A percentile compares a stretch with the other conserved stretches of the same genome.
phyloP scores from a whole-genome alignment of 768 basidiomycete genomes.

The Mycena galericulata region DNA sequence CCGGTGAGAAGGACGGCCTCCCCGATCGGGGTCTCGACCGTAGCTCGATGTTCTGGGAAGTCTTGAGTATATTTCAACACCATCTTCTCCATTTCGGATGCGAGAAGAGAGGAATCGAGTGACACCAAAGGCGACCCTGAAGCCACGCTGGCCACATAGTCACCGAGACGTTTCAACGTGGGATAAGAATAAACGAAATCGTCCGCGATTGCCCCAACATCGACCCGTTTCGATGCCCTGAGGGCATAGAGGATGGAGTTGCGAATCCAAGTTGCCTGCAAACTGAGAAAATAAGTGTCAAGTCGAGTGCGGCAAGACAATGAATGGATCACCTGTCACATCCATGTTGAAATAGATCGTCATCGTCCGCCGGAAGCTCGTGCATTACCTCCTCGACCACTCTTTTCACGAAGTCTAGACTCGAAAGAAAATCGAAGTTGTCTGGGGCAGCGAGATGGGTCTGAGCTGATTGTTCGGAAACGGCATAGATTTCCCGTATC shows the following conservation, averaged over 20 bases:
- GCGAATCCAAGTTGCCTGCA: conserved; percentile 52
- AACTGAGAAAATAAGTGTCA: conserved; percentile 33
- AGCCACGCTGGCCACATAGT: too few relatives aligned
- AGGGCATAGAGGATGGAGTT: conserved; percentile 39
- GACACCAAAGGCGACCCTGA: too few relatives aligned
- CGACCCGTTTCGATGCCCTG: too few relatives aligned
- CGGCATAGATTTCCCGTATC: conserved; percentile 39
- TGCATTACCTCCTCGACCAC: conserved; percentile 47
- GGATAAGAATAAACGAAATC: too few relatives aligned
- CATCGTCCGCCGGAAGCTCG: conserved; percentile 42
- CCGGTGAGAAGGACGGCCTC: conserved; percentile 48
- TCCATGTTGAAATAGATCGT: conserved; percentile 54
- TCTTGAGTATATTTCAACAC: too few relatives aligned
- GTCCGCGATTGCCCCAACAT: too few relatives aligned
- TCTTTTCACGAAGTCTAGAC: conserved; percentile 45
- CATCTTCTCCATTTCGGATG: too few relatives aligned
- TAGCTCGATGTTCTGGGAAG: conserved; percentile 5
- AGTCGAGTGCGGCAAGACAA: too few relatives aligned
- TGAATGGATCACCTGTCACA: conserved; percentile 50
- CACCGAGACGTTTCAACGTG: too few relatives aligned
- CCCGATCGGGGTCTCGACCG: background rate
- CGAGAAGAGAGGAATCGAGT: too few relatives aligned
- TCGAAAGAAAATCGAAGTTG: conserved; percentile 15
- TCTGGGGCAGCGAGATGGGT: conserved; percentile 12
- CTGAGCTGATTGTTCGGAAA: conserved; percentile 27